Base-by-base conservation (phyloP, 2,329 filamentous ascomycete genomes). In the Reticulascus tulasneorum region DNA sequence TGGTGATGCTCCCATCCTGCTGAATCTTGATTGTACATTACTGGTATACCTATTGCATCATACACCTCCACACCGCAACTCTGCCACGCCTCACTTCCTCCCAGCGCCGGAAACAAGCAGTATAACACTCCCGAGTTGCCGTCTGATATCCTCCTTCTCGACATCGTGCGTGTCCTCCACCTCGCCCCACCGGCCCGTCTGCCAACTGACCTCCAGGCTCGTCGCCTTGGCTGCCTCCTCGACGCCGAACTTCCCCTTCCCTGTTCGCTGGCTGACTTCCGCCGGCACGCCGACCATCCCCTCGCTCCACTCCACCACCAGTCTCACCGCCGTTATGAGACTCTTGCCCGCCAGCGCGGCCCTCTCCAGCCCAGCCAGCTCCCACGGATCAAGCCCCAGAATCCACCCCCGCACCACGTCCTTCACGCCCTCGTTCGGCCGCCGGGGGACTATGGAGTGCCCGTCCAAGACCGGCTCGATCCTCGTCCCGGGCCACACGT, bases 141-240 rank as follows among this genome's bases (percentile, higher is more conserved):
- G 75, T 55, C 79, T 77, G 47, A 97, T 50, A 61, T 98, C 93
- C 62, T 94, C 91, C 60, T 82, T 86, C 52, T 94, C 85, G 1
- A 98, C 93, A 68, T 98, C 93, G 63, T 98, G 93, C 19, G 90
- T 95, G 62, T 98, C 90, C 60, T 98, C 93, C 1, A 98, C 93
- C 69, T 95, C 90, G 8, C 93, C 93, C 91, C 93, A 97, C 62
- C 85, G 82, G 19, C 76, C 69, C 1, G 83, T 94, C 73, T 98
- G 93, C 83, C 88, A 96, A 46, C 79, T 73, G 12, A 95, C 87
- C 67, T 98, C 93, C 26, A 94, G 59, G 51, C 77, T 95, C 6
- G 84, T 81, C 11, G 84, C 83, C 51, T 75, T 71, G 0, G 86
- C 82, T 1, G 90, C 91, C 56, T 94, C 81, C 52, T 94, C 85